Evolutionary conservation across 2,329 filamentous ascomycete species (phyloP), one percentile per base, ranked within the genome.

Genomic region (Pyrenophora graminea): DNA sequence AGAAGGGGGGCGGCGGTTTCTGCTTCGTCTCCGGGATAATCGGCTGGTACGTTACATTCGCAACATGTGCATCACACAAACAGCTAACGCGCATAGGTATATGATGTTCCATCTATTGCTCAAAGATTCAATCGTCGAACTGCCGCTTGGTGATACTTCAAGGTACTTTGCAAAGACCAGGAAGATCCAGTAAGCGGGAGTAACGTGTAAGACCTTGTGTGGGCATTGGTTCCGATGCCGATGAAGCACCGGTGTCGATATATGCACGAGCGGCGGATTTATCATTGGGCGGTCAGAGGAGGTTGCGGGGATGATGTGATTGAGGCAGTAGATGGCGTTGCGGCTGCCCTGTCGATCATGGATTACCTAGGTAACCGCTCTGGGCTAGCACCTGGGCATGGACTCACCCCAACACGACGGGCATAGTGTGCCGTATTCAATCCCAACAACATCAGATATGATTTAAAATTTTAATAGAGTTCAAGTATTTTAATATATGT

Each of bases 1-100:
- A 77, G 54, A 78, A 74, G 40, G 68, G 76, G 1, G 77, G 72
- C 3, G 79, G 77, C 2, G 77, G 66, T 1, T 79, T 79, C 58
- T 79, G 74, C 23, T 80, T 80, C 52, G 51, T 76, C 4, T 72
- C 75, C 7, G 77, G 78, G 10, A 30, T 30, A 12, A 1, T 60
- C 80, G 61, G 60, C 78, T 18, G 78, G 78, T 1, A 80, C 56
- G 56, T 58, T 9, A 9, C 1, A 45, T 53, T 40, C 21, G 15
- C 4, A 23, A 5, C 8, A 37, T 10, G 5, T 19, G 1, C 39
- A 13, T 12, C 18, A 41, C 43, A 9, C 25, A 17, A 33, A 38
- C 43, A 13, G n/a, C 17, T 6, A 9, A 25, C 25, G 56, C 6
- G 17, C 17, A 23, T 4, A 46, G 60, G 62, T 67, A 67, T 18